Evolutionary conservation across 2,329 filamentous ascomycete species (phyloP).

Genomic region (Trichoderma sp.): DNA sequence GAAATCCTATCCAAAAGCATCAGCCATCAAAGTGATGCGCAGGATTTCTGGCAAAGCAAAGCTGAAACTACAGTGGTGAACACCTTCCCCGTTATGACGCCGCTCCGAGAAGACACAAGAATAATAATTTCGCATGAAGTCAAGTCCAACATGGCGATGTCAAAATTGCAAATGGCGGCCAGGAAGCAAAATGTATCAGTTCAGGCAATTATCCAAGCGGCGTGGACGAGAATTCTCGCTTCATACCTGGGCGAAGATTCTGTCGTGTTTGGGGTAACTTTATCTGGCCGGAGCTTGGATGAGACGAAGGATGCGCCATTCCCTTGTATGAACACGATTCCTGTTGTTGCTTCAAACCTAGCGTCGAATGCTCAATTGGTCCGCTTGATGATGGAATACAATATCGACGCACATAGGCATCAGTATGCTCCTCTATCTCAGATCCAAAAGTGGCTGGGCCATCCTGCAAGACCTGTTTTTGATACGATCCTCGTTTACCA

Average conservation of each 20-base stretch:
- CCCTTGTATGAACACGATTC: constrained; percentile 81
- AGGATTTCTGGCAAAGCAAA: constrained; percentile 64
- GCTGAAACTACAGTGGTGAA: constrained; percentile 59
- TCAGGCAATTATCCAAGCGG: constrained; percentile 73
- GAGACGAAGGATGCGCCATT: constrained; percentile 64
- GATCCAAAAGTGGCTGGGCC: constrained; percentile 72
- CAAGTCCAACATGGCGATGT: constrained; percentile 43
- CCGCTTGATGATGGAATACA: constrained; percentile 64
- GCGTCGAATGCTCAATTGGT: constrained; percentile 60
- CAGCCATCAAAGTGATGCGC: constrained; percentile 38
- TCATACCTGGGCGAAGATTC: constrained; percentile 74
- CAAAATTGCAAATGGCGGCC: constrained; percentile 58
- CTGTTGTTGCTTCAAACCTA: constrained; percentile 62
- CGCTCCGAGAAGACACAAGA: constrained; percentile 49
- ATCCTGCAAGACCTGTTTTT: constrained; percentile 68
- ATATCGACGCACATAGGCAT: constrained; percentile 64
- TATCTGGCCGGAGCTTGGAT: constrained; percentile 71
- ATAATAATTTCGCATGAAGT: constrained; percentile 39
- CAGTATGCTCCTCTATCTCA: constrained; percentile 71
- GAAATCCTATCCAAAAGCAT: constrained; percentile 44
- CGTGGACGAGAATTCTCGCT: constrained; percentile 75
- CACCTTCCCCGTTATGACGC: constrained; percentile 75
- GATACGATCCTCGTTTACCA: constrained; percentile 88
- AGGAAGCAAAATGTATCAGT: constrained; percentile 65
- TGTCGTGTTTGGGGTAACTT: constrained; percentile 76